phyloP scores from a whole-genome alignment of 805 yeast genomes.

The Vanderwaltozyma polyspora region DNA sequence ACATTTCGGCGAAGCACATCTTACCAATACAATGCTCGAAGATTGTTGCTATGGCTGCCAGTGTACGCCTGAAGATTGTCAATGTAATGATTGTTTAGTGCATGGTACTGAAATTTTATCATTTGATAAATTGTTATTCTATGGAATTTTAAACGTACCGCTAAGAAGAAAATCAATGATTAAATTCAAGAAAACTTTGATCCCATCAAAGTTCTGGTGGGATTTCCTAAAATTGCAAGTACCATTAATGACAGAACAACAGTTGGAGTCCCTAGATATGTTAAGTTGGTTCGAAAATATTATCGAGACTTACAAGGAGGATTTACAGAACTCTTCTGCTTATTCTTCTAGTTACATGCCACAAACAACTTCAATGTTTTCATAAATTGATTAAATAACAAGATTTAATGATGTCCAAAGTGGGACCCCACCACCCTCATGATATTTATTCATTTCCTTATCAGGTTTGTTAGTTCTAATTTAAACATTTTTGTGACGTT shows the following conservation, averaged over 20 bases:
- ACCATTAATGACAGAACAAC: constrained; percentile 14
- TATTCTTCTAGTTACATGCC: too few relatives aligned
- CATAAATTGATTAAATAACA: too few relatives aligned
- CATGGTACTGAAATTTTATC: constrained; percentile 22
- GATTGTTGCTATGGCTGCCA: constrained; percentile 10
- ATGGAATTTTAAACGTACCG: constrained; percentile 19
- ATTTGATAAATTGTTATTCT: constrained; percentile 15
- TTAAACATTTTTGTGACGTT: too few relatives aligned
- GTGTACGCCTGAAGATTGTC: constrained; percentile 17
- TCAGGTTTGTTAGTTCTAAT: too few relatives aligned
- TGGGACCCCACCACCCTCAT: too few relatives aligned
- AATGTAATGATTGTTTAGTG: constrained; percentile 14
- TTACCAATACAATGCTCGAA: constrained; percentile 5
- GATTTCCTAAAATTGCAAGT: constrained; percentile 19
- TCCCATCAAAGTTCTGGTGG: constrained; percentile 28
- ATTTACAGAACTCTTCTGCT: constrained; percentile 2
- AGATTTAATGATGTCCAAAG: too few relatives aligned
- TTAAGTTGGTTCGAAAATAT: constrained; percentile 21
- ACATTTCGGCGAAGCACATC: constrained; percentile 17
- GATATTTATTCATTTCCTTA: too few relatives aligned
- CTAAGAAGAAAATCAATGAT: constrained; percentile 21
- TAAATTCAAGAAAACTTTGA: constrained; percentile 17
- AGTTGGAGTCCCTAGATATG: constrained; percentile 16
- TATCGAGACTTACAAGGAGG: constrained; percentile 9
- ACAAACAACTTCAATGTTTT: too few relatives aligned